A percentile compares a stretch with the other conserved stretches of the same genome.
Conservation (phyloP, 2,329 filamentous ascomycete genomes). For the Nakataea oryzae region DNA sequence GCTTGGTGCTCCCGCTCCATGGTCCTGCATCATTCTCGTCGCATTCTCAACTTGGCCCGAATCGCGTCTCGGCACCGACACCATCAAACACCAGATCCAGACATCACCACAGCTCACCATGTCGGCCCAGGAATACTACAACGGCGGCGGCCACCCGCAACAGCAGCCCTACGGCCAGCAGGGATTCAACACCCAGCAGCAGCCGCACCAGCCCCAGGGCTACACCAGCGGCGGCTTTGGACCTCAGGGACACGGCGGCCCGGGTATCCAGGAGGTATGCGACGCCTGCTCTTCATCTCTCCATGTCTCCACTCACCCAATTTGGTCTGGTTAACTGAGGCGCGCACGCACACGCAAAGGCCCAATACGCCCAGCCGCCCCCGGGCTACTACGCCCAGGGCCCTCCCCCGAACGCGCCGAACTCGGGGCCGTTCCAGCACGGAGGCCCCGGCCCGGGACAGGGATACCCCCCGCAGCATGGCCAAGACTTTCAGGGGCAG, state of each 20-base stretch:
- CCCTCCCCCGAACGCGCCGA: not conserved
- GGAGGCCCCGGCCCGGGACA: not conserved
- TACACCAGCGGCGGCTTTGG: not conserved
- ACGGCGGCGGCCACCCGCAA: not conserved
- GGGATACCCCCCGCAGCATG: not conserved
- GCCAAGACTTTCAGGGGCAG: not conserved
- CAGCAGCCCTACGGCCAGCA: not conserved
- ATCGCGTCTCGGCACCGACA: not conserved
- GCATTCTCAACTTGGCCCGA: not conserved
- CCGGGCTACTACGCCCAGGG: not conserved
- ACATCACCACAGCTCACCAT: not conserved
- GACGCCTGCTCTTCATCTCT: not conserved
- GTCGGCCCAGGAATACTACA: constrained; percentile 1
- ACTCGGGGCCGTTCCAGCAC: not conserved
- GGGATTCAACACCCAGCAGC: not conserved
- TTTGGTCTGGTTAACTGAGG: not conserved
- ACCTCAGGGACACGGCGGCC: not conserved
- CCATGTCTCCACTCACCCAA: not conserved
- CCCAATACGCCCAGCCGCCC: not conserved
- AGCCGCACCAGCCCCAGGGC: not conserved
- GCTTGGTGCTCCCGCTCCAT: not conserved
- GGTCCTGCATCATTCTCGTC: not conserved
- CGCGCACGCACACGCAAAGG: not conserved
- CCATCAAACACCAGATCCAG: not conserved
- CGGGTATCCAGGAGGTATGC: not conserved